These are phyloP conservation scores for Lasiosphaeria miniovina DNA, from an alignment of 495 filamentous ascomycete genomes.

Conservation along the genomic window DNA sequence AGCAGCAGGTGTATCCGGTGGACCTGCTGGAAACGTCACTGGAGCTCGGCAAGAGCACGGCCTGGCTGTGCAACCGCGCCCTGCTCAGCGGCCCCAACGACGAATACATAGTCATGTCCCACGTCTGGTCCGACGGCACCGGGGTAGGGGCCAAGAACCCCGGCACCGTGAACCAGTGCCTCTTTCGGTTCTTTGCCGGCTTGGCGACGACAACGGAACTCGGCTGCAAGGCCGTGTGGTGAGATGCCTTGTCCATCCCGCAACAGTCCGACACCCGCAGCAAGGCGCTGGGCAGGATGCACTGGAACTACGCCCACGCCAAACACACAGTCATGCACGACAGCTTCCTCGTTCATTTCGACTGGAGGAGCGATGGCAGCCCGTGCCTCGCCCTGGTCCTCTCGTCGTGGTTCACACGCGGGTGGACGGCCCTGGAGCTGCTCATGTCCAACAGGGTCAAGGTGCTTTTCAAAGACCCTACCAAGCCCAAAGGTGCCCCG, in stretches of 20 bases:
- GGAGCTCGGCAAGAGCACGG: neutral
- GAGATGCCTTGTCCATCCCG: slow-evolving; percentile 8
- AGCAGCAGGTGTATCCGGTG: neutral
- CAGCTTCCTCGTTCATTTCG: slow-evolving; percentile 26
- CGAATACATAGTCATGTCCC: slow-evolving; percentile 21
- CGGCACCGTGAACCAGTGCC: slow-evolving; percentile 20
- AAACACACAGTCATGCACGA: slow-evolving; percentile 34
- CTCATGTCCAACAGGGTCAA: slow-evolving; percentile 28
- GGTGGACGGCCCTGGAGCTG: slow-evolving; percentile 35
- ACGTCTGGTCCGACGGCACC: slow-evolving; percentile 25
- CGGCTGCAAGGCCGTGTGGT: neutral
- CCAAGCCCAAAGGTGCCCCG: too few species aligned
- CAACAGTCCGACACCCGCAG: slow-evolving; percentile 8
- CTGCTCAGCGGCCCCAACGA: neutral
- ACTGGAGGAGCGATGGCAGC: slow-evolving; percentile 27
- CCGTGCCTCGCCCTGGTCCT: slow-evolving; percentile 24
- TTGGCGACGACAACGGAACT: neutral
- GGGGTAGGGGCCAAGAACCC: slow-evolving; percentile 11
- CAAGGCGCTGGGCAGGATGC: slow-evolving; percentile 23
- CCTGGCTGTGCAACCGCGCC: neutral
- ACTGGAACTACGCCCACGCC: slow-evolving; percentile 26
- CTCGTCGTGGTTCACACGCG: slow-evolving; percentile 29
- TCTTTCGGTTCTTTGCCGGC: slow-evolving; percentile 6
- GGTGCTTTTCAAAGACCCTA: slow-evolving; percentile 29
- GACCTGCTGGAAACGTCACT: neutral